Base-by-base conservation (phyloP, 345 rosid genomes). In the Pugionium cornutum region DNA sequence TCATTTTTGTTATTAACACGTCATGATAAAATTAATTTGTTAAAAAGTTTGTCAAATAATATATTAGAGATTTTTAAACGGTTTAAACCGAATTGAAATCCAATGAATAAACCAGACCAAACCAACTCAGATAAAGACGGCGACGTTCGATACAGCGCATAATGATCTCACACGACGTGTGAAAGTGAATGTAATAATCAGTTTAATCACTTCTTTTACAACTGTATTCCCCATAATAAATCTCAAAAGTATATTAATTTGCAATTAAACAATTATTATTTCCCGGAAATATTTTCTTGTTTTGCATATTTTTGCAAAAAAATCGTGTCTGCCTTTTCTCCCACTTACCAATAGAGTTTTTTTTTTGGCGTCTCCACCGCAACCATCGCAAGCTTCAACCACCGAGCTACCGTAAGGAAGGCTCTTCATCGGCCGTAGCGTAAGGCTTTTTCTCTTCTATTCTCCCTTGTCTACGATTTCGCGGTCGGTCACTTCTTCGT, bases 331-430 rank as follows among this genome's bases (percentile, higher is more conserved):
- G 9, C 62, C 37, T 59, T 49, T 36, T 52, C 55, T 72, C 72
- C 31, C 68, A 18, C 53, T 60, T 5, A 44, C 56, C 59, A 59
- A 73, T 58, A 36, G 44, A 49, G 35, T 6, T 70, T 29, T 49
- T n/a, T 25, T 46, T 34, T n/a, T 10, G 34, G 34, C 44, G 62
- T 58, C 18, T 66, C 51, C 63, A 66, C 67, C 72, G 63, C 62
- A 73, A 52, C 72, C 6, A 44, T 28, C 63, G 51, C 45, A 49
- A 58, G 37, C 71, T 51, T 52, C 46, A 66, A 49, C 71, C 50
- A 67, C 56, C 76, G 71, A 72, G 76, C 76, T 67, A 49, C 62
- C 72, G 72, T 41, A 44, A 73, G 61, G 51, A 66, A 66, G 64
- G 77, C 73, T 66, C 67, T 45, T 31, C 58, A 67, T 60, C 72